phyloP scores from a whole-genome alignment of 2,329 filamentous ascomycete species.

The Penicillium vulpinum region DNA sequence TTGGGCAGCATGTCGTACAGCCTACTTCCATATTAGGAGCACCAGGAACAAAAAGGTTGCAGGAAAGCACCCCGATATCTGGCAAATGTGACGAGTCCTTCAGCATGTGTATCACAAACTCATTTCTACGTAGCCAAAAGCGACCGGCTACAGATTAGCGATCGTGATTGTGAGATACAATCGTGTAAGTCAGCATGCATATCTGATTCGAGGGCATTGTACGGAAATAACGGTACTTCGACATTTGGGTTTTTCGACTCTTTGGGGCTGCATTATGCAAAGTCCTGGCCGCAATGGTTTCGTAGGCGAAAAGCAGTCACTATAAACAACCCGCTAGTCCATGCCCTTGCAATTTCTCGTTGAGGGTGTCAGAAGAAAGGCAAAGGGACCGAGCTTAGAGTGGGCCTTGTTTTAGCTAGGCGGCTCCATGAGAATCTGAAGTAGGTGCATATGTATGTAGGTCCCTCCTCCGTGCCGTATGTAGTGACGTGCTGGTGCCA shows the following conservation, averaged over 20 bases:
- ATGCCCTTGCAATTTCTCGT: background rate
- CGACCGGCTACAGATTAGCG: background rate
- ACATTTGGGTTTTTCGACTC: background rate
- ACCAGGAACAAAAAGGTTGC: background rate
- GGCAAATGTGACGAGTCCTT: conserved; percentile 2
- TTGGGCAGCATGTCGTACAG: conserved; percentile 7
- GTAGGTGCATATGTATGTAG: background rate
- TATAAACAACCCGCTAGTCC: background rate
- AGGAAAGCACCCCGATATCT: background rate
- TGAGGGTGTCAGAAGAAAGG: background rate
- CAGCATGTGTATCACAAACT: background rate
- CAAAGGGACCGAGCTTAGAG: background rate
- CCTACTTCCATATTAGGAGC: background rate
- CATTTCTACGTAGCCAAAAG: background rate
- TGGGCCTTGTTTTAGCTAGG: background rate
- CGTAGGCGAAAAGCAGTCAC: background rate
- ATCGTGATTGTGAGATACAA: conserved; percentile 1
- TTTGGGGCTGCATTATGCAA: background rate
- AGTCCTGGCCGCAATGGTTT: background rate
- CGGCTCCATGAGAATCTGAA: background rate
- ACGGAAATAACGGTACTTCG: background rate
- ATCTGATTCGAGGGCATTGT: background rate
- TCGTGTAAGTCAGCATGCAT: background rate
- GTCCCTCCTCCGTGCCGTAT: background rate
- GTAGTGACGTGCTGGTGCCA: background rate